Evolutionary conservation across 192 early-diverging fungal species (phyloP), one percentile per base, ranked within the genome.

Genomic region (Coemansia sp.): DNA sequence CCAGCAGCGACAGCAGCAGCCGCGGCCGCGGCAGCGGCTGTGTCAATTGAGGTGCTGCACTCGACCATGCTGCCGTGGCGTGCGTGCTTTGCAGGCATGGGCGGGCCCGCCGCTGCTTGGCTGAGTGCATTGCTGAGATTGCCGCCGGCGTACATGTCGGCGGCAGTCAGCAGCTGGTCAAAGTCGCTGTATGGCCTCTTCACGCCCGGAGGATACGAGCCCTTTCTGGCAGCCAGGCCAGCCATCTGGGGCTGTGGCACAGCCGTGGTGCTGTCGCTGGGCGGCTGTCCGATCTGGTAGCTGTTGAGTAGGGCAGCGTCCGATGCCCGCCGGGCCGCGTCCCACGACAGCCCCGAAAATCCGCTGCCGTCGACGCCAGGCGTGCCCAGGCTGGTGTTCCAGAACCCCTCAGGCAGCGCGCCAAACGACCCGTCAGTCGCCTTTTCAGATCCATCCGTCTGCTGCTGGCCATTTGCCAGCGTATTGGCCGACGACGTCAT

Each of bases 171-270:
- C 12, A 77, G 68, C 21, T 61, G 59, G 19, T 67, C 74, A 63
- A 77, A 67, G 32, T 77, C 69, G 61, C 60, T 67, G 43, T 61
- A 67, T 7, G 68, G 74, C 2, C 74, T 64, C 58, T 77, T 77
- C 31, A 67, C 44, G 1, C 68, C 74, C 3, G 61, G 52, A 18
- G 67, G 74, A 48, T 64, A 71, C 14, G 68, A 67, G 10, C 54
- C 64, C 62, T 65, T 65, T 18, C 64, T 48, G 10, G 40, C 40
- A 2, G 30, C 6, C 47, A 38, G 45, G 22, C 27, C 54, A 18
- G 16, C 19, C 9, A 44, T n/a, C n/a, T 54, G 52, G 30, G 21
- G 33, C 52, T 54, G 52, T 11, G 52, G 32, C 29, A 35, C n/a
- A 33, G 7, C 31, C 2, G 24, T 44, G 24, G 23, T 38, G 29